A percentile compares a stretch with the other conserved stretches of the same genome.
phyloP scores from a whole-genome alignment of 2,329 filamentous ascomycete species.

The Davidsoniella eucalypti region DNA sequence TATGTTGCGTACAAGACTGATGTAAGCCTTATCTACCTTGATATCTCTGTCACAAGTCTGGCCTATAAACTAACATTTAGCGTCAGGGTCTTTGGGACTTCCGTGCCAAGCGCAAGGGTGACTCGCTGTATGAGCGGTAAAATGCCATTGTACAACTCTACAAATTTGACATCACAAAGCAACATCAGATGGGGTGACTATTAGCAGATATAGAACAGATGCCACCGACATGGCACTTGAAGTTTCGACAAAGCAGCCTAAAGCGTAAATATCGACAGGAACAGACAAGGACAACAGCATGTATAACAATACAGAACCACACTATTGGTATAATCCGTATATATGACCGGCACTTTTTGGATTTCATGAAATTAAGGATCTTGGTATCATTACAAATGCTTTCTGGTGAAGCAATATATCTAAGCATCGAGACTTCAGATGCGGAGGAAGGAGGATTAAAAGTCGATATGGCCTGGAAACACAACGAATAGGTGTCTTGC shows the following conservation, averaged over 20 bases:
- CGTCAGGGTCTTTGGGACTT: slow-evolving; percentile 69
- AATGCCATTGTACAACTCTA: slow-evolving; percentile 1
- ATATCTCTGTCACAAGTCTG: background rate
- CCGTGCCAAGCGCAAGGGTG: slow-evolving; percentile 75
- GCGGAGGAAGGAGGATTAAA: too few species aligned
- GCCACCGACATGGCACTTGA: too few species aligned
- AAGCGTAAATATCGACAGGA: background rate
- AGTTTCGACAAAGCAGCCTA: too few species aligned
- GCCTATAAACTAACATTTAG: background rate
- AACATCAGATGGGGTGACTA: background rate
- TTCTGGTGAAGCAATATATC: too few species aligned
- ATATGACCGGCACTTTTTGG: background rate
- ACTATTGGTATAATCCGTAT: too few species aligned
- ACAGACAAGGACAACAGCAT: background rate
- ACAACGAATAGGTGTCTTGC: too few species aligned
- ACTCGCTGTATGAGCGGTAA: slow-evolving; percentile 67
- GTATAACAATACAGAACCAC: background rate
- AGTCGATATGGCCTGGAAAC: too few species aligned
- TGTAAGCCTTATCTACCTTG: slow-evolving; percentile 40
- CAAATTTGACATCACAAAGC: background rate
- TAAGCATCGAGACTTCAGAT: too few species aligned
- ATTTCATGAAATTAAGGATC: background rate
- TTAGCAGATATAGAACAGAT: background rate
- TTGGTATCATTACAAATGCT: too few species aligned
- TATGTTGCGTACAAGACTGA: slow-evolving; percentile 67